Evolutionary conservation across 805 yeast genomes (phyloP).

Genomic region (Myxozyma monticola): DNA sequence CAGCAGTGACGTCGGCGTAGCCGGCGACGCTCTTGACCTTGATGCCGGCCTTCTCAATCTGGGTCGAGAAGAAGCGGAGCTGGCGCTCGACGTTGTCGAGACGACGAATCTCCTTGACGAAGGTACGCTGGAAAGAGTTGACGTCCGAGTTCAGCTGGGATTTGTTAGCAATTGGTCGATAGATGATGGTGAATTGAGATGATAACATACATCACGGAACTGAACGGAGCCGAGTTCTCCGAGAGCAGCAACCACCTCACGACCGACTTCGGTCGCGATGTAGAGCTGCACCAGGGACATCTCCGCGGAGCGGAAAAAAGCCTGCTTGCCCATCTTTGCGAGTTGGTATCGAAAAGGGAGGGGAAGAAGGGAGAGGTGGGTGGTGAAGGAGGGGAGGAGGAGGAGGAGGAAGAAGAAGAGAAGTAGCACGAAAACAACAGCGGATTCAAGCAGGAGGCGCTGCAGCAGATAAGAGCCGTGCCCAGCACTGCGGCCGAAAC

Average conservation of each 20-base stretch:
- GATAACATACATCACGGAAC: conserved; percentile 60
- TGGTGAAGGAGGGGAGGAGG: too few relatives aligned
- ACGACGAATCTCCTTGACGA: conserved; percentile 81
- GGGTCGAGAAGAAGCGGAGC: conserved; percentile 47
- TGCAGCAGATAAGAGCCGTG: too few relatives aligned
- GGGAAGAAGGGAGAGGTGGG: too few relatives aligned
- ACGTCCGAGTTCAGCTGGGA: conserved; percentile 63
- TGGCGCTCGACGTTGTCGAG: conserved; percentile 90
- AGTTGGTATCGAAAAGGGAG: too few relatives aligned
- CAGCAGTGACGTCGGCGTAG: conserved; percentile 43
- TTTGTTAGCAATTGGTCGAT: neutral
- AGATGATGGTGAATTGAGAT: neutral
- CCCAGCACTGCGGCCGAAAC: too few relatives aligned
- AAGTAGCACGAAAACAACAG: too few relatives aligned
- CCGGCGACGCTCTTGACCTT: conserved; percentile 42
- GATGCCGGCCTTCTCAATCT: conserved; percentile 38
- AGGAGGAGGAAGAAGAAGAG: too few relatives aligned
- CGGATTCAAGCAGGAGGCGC: too few relatives aligned
- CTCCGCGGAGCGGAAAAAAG: conserved; percentile 70
- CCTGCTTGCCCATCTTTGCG: conserved; percentile 32
- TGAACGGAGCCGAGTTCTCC: conserved; percentile 88
- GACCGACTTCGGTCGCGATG: conserved; percentile 83
- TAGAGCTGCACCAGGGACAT: conserved; percentile 93
- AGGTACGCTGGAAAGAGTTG: conserved; percentile 83
- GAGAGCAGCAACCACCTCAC: conserved; percentile 80